Conservation (phyloP, 148 eudicot species). For the Chenopodium suecicum region DNA sequence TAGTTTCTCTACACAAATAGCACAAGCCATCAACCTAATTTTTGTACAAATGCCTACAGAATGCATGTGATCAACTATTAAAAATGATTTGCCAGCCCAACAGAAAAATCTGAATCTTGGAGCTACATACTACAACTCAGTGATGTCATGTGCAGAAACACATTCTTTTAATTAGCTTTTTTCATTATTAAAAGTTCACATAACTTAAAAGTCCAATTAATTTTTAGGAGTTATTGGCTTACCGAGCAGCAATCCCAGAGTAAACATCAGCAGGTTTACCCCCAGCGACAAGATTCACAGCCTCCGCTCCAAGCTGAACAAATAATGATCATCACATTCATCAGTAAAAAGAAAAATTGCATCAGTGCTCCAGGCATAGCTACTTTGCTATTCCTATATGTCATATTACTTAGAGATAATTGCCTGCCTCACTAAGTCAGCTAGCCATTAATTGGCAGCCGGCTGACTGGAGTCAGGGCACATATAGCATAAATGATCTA, state of each 20-base stretch:
- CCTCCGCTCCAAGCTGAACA: slow-evolving; percentile 85
- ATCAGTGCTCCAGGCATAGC: not conserved
- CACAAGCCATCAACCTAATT: not conserved
- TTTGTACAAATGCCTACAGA: not conserved
- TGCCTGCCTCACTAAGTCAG: not conserved
- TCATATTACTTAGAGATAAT: not conserved
- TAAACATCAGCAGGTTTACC: slow-evolving; percentile 98
- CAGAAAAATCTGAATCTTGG: not conserved
- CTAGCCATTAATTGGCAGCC: not conserved
- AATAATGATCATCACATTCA: not conserved
- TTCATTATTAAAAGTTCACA: too few species aligned
- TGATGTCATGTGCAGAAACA: too few species aligned
- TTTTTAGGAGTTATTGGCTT: slow-evolving; percentile 16
- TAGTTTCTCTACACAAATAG: not conserved
- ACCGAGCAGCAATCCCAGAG: slow-evolving; percentile 94
- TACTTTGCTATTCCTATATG: not conserved
- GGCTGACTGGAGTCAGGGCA: not conserved
- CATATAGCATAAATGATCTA: not conserved
- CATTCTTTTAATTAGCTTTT: not conserved
- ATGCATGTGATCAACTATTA: not conserved
- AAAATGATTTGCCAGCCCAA: not conserved
- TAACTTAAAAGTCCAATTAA: not conserved
- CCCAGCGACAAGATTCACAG: slow-evolving; percentile 94
- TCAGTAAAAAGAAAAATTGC: not conserved
- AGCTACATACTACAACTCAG: not conserved